These are phyloP conservation scores for Pseudomonodictys pantanalensis DNA, from an alignment of 495 filamentous ascomycete genomes.

Conservation along the genomic window DNA sequence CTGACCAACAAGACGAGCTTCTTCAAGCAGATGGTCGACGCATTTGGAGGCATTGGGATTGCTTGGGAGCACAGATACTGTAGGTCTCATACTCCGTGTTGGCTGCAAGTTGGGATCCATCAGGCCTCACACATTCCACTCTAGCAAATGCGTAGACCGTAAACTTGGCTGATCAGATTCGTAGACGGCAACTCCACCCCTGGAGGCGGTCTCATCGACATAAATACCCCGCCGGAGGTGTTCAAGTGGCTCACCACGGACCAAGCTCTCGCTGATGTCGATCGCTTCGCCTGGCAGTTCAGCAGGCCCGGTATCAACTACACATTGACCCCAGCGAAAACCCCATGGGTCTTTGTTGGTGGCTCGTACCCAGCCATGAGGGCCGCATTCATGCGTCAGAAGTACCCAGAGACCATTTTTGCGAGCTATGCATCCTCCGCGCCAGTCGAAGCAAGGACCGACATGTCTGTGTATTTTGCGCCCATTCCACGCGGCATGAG, in stretches of 20 bases:
- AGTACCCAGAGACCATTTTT: constrained; percentile 58
- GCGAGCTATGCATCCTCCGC: constrained; percentile 56
- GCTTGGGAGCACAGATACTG: constrained; percentile 58
- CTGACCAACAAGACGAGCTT: constrained; percentile 46
- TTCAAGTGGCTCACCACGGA: constrained; percentile 51
- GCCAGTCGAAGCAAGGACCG: constrained; percentile 52
- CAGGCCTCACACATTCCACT: background rate
- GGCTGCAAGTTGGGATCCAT: background rate
- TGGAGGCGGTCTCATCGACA: constrained; percentile 46
- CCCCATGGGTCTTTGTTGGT: constrained; percentile 60
- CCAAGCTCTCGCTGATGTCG: constrained; percentile 55
- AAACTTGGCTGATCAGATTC: background rate
- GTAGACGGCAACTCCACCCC: constrained; percentile 51
- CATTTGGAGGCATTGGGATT: constrained; percentile 54
- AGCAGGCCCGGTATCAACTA: constrained; percentile 38
- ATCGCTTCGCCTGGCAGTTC: constrained; percentile 53
- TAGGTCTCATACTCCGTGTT: constrained; percentile 8
- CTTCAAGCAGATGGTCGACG: constrained; percentile 46
- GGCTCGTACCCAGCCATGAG: constrained; percentile 59
- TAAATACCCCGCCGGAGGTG: constrained; percentile 48
- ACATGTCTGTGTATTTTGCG: constrained; percentile 59
- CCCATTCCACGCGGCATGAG: constrained; percentile 55
- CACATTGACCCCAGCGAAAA: constrained; percentile 46
- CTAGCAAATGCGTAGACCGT: background rate
- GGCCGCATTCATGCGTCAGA: constrained; percentile 52